These are phyloP conservation scores for Magnusiomyces fungicola DNA, from an alignment of 1,139 yeast species.

Conservation along the genomic window DNA sequence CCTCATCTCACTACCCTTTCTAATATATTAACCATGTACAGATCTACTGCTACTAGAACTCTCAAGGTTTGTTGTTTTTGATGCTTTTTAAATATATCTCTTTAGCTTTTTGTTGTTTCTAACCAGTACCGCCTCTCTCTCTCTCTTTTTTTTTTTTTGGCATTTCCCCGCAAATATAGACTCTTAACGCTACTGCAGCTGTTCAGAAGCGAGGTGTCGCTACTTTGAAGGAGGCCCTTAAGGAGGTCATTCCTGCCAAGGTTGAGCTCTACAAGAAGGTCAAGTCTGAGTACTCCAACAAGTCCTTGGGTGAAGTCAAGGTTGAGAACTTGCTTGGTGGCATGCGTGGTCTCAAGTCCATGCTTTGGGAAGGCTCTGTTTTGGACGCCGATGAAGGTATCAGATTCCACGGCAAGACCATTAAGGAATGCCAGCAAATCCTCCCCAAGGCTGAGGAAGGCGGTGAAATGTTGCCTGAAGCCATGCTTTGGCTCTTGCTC, in stretches of 20 bases:
- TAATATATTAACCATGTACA: constrained; percentile 6
- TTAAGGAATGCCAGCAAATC: constrained; percentile 42
- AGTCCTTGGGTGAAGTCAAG: constrained; percentile 39
- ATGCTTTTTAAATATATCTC: neutral
- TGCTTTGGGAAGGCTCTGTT: constrained; percentile 50
- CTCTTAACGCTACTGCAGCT: neutral
- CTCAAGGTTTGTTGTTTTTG: constrained; percentile 5
- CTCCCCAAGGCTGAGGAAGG: constrained; percentile 48
- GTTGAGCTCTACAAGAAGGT: constrained; percentile 35
- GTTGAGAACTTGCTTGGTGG: constrained; percentile 45
- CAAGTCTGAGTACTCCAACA: constrained; percentile 32
- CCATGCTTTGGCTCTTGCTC: constrained; percentile 83
- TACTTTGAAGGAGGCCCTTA: constrained; percentile 34
- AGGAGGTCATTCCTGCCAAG: constrained; percentile 38
- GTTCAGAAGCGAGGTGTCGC: constrained; percentile 8
- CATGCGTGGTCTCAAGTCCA: constrained; percentile 46
- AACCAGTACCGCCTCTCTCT: neutral
- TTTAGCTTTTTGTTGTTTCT: neutral
- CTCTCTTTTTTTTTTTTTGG: neutral
- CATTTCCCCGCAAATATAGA: neutral
- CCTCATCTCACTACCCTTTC: neutral
- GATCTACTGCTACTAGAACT: constrained; percentile 7
- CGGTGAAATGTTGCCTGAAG: constrained; percentile 60
- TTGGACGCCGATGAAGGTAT: constrained; percentile 49
- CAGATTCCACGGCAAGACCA: constrained; percentile 47